Conservation (phyloP, 331 rosid species). For the Pyrus hybrid region DNA sequence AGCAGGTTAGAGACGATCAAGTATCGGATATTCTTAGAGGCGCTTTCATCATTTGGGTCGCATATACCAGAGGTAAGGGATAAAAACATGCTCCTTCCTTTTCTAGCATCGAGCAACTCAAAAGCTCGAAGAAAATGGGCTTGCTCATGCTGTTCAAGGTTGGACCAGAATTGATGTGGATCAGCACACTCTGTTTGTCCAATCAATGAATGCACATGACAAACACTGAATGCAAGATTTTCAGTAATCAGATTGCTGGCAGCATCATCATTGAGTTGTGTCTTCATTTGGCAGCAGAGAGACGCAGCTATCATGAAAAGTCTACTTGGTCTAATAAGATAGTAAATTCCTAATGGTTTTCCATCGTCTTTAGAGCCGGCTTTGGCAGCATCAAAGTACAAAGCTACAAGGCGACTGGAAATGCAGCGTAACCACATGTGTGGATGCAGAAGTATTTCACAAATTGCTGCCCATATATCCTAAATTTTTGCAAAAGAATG, state of each 20-base stretch:
- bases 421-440: slow-evolving; percentile 68
- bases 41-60: slow-evolving; percentile 25
- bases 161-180: slow-evolving; percentile 53
- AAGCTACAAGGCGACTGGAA: slow-evolving; percentile 56
- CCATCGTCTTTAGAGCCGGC: slow-evolving; percentile 28
- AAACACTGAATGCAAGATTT: slow-evolving; percentile 46
- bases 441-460: slow-evolving; percentile 71
- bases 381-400: slow-evolving; percentile 44
- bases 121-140: slow-evolving; percentile 55
- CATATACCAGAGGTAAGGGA: slow-evolving; percentile 29
- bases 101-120: slow-evolving; percentile 63
- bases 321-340: slow-evolving; percentile 60
- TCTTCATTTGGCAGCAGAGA: slow-evolving; percentile 78
- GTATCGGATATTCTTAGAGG: slow-evolving; percentile 22
- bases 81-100: slow-evolving; percentile 47
- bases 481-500: slow-evolving; percentile 22
- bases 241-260: slow-evolving; percentile 50
- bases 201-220: slow-evolving; percentile 55
- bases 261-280: slow-evolving; percentile 43
- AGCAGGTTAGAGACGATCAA: slow-evolving; percentile 58
- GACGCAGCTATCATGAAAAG: slow-evolving; percentile 62
- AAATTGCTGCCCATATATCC: slow-evolving; percentile 73
- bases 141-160: slow-evolving; percentile 65
- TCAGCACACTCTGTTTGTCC: slow-evolving; percentile 28
- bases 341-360: slow-evolving; percentile 35